Percentiles rank a stretch among this genome's conserved stretches.
These are phyloP conservation scores for Sporobolomyces phaffii DNA, from an alignment of 768 basidiomycete genomes.

Conservation along the genomic window DNA sequence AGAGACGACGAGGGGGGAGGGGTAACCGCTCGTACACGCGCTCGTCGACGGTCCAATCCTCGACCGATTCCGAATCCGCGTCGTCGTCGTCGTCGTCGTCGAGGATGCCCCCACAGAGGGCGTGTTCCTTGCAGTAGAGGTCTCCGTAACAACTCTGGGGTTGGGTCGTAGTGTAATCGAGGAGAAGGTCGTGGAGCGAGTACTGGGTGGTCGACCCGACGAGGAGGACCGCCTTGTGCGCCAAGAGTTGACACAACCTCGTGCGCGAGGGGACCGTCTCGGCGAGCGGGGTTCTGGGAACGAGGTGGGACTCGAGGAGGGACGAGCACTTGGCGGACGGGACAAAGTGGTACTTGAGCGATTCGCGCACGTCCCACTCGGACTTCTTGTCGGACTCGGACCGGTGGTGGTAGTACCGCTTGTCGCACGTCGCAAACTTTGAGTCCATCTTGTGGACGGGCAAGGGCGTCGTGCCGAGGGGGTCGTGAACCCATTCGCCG, in stretches of 20 bases:
- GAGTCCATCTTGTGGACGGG: slow-evolving; percentile 41
- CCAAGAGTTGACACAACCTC: slow-evolving; percentile 37
- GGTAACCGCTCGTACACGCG: slow-evolving; percentile 29
- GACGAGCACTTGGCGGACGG: slow-evolving; percentile 17
- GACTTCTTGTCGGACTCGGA: not conserved
- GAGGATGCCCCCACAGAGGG: slow-evolving; percentile 33
- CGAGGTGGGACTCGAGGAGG: not conserved
- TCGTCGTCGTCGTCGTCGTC: no score
- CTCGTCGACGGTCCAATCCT: slow-evolving; percentile 23
- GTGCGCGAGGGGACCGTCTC: slow-evolving; percentile 4
- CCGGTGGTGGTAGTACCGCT: slow-evolving; percentile 38
- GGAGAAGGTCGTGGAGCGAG: slow-evolving; percentile 41
- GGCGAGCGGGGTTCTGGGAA: not conserved
- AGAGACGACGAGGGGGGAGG: slow-evolving; percentile 26
- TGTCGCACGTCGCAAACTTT: slow-evolving; percentile 38
- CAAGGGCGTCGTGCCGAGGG: slow-evolving; percentile 23
- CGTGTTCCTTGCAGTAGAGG: slow-evolving; percentile 43
- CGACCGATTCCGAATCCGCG: not conserved
- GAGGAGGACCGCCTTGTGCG: slow-evolving; percentile 41
- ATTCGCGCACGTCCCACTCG: slow-evolving; percentile 40
- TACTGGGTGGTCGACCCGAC: slow-evolving; percentile 42
- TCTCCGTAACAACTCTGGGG: slow-evolving; percentile 43
- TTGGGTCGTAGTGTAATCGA: slow-evolving; percentile 36
- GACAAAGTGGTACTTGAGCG: slow-evolving; percentile 40
- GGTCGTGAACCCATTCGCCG: slow-evolving; percentile 40